These are phyloP conservation scores for Naematelia aurantialba DNA, from an alignment of 768 basidiomycete species.

Conservation along the genomic window DNA sequence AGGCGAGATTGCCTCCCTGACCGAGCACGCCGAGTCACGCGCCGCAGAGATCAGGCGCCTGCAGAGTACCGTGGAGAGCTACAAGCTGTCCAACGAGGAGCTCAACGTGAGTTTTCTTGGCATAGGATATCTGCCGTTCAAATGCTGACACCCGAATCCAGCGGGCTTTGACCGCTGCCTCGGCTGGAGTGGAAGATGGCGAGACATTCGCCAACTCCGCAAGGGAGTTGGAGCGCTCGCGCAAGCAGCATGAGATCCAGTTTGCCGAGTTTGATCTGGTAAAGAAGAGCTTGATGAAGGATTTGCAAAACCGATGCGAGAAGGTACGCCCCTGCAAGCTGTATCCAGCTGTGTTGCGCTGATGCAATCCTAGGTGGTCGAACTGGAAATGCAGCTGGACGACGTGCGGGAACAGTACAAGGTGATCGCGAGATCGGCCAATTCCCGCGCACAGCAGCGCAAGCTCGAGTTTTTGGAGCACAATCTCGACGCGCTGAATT, in stretches of 20 bases:
- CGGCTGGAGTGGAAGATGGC: slow-evolving; percentile 93
- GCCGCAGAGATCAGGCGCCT: slow-evolving; percentile 76
- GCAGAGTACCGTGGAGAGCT: slow-evolving; percentile 79
- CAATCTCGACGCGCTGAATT: slow-evolving; percentile 87
- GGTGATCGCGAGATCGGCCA: slow-evolving; percentile 95
- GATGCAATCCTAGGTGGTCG: slow-evolving; percentile 72
- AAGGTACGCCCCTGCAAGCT: slow-evolving; percentile 60
- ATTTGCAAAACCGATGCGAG: slow-evolving; percentile 98
- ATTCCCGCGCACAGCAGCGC: slow-evolving; percentile 97
- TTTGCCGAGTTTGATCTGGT: slow-evolving; percentile 97
- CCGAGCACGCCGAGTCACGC: slow-evolving; percentile 82
- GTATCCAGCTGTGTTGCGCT: neutral
- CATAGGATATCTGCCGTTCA: too few relatives aligned
- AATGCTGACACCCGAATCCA: slow-evolving; percentile 46
- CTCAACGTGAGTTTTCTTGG: slow-evolving; percentile 67
- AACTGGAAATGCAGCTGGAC: slow-evolving; percentile 96
- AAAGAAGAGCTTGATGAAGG: slow-evolving; percentile 97
- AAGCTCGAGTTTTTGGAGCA: slow-evolving; percentile 99
- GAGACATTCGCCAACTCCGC: slow-evolving; percentile 96
- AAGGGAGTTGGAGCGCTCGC: slow-evolving; percentile 90
- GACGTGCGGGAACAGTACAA: slow-evolving; percentile 99
- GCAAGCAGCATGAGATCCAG: slow-evolving; percentile 96
- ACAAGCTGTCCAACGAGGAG: slow-evolving; percentile 96
- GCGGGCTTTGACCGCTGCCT: slow-evolving; percentile 93
- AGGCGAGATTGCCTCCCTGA: slow-evolving; percentile 77